Evolutionary conservation across 2,329 filamentous ascomycete genomes (phyloP).

Genomic region (Calonectria pteridis): DNA sequence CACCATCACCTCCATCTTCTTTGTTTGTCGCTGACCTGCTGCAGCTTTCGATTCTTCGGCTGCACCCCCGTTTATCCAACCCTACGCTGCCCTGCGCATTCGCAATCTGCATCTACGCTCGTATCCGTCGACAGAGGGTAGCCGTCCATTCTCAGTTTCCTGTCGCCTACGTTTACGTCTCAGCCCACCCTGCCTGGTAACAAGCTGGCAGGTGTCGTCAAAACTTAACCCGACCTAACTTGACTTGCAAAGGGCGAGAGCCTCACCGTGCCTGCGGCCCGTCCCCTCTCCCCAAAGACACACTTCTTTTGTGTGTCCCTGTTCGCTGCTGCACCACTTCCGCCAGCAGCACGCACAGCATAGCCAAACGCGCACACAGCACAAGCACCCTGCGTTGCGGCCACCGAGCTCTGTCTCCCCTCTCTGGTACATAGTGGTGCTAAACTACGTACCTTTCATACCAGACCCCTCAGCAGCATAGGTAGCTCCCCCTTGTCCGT

Average conservation of each 20-base stretch:
- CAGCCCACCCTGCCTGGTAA: conserved; percentile 25
- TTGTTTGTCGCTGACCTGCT: conserved; percentile 35
- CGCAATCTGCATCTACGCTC: not conserved
- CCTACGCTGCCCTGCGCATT: conserved; percentile 20
- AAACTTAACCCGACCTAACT: conserved; percentile 32
- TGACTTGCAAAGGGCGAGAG: conserved; percentile 32
- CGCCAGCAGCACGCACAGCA: conserved; percentile 36
- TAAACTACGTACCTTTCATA: conserved; percentile 17
- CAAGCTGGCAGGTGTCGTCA: conserved; percentile 9
- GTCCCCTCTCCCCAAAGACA: conserved; percentile 31
- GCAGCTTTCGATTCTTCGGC: conserved; percentile 31
- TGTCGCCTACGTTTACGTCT: conserved; percentile 30
- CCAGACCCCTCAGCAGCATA: conserved; percentile 14
- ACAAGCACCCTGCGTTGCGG: conserved; percentile 34
- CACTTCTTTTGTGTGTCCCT: conserved; percentile 33
- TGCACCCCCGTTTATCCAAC: conserved; percentile 30
- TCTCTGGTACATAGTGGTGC: conserved; percentile 5
- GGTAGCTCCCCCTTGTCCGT: conserved; percentile 31
- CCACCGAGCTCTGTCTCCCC: conserved; percentile 16
- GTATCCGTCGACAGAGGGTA: conserved; percentile 17
- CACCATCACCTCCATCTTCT: conserved; percentile 43
- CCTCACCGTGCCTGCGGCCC: conserved; percentile 25
- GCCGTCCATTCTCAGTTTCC: conserved; percentile 10
- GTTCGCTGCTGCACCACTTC: conserved; percentile 40
- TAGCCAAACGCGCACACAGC: conserved; percentile 36